These are phyloP conservation scores for Nicotiana sylvestris DNA, from an alignment of 257 asterid species.

Conservation along the genomic window DNA sequence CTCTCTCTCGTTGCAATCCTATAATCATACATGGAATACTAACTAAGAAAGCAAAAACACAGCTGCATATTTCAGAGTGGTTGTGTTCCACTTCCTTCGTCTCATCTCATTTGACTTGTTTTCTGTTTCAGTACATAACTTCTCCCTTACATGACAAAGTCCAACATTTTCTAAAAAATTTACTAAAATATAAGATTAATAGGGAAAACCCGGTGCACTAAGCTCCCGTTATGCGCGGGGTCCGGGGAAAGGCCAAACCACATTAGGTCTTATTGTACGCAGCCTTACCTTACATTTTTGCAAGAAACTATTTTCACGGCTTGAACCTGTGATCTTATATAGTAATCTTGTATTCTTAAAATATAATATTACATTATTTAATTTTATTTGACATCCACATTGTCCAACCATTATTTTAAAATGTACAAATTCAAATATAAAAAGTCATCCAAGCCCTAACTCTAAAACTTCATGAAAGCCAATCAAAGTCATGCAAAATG, in stretches of 20 bases:
- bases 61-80: background rate
- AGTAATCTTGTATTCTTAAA: background rate
- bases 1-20: background rate
- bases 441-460: background rate
- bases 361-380: background rate
- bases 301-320: background rate
- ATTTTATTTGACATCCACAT: background rate
- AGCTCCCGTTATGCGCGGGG: background rate
- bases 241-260: background rate
- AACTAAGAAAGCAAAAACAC: background rate
- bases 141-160: background rate
- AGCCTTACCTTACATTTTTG: background rate
- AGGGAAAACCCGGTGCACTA: background rate
- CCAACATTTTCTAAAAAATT: background rate
- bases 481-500: background rate
- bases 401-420: background rate
- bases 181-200: background rate
- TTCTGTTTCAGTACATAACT: background rate
- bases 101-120: background rate
- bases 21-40: background rate
- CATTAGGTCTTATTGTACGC: background rate
- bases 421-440: background rate
- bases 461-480: background rate
- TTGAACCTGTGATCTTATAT: background rate
- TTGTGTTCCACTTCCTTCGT: background rate